A percentile compares a stretch with the other conserved stretches of the same genome.
Evolutionary conservation across 257 asterid genomes (phyloP).

Genomic region (Solanum pinnatisectum): DNA sequence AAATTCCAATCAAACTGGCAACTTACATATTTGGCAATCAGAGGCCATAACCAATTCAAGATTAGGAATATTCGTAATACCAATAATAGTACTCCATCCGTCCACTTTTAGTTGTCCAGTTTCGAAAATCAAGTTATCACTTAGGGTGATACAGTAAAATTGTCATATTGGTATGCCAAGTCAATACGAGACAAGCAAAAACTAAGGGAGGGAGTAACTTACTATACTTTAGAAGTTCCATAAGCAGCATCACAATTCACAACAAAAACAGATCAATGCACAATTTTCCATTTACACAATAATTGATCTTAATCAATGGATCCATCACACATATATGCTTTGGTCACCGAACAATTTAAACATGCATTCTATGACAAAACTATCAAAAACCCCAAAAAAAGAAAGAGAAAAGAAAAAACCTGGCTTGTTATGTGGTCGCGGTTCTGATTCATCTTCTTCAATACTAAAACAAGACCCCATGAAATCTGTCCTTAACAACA

Average conservation of each 20-base stretch:
- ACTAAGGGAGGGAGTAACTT: not conserved
- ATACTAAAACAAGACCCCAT: slow-evolving; percentile 84
- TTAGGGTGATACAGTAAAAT: not conserved
- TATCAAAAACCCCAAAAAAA: not conserved
- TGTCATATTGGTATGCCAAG: not conserved
- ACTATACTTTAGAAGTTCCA: not conserved
- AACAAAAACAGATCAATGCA: not conserved
- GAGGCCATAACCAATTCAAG: not conserved
- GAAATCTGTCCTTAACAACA: slow-evolving; percentile 13
- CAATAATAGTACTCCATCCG: not conserved
- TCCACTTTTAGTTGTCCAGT: not conserved
- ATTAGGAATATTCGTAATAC: not conserved
- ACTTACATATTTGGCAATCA: not conserved
- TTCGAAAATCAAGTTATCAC: not conserved
- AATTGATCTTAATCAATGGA: not conserved
- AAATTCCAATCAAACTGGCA: not conserved
- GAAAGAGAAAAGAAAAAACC: slow-evolving; percentile 5
- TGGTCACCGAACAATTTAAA: not conserved
- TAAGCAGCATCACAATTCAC: not conserved
- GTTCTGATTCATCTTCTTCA: slow-evolving; percentile 43
- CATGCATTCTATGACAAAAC: not conserved
- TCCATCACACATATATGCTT: not conserved
- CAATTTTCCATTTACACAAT: not conserved
- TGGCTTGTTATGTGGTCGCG: slow-evolving; percentile 22
- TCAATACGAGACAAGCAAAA: not conserved